Conservation (phyloP, 208 protist species). For the Crithidia acanthocephali region DNA sequence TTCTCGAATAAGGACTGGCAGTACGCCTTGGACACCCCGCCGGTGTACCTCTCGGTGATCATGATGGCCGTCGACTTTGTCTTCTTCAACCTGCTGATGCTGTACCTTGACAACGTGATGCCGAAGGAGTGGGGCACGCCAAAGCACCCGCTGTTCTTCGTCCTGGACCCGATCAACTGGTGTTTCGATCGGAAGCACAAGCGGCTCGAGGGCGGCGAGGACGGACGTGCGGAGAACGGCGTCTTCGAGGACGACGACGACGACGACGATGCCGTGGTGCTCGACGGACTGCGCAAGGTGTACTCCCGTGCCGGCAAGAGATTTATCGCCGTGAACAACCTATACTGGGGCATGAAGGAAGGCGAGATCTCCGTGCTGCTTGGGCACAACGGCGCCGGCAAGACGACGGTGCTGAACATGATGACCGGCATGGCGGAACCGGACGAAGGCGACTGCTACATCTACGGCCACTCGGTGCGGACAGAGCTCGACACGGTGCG, state of each 20-base stretch:
- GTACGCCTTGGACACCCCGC: constrained; percentile 34
- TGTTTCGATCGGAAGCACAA: constrained; percentile 45
- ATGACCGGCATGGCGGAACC: constrained; percentile 79
- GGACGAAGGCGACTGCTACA: constrained; percentile 67
- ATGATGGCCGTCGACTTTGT: constrained; percentile 49
- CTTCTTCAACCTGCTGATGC: constrained; percentile 60
- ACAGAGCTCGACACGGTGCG: constrained; percentile 47
- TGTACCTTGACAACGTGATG: constrained; percentile 78
- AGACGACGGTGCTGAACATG: constrained; percentile 82
- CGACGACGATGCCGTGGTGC: constrained; percentile 14
- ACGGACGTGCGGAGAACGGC: constrained; percentile 37
- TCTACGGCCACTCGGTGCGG: constrained; percentile 75
- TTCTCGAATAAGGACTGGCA: constrained; percentile 16
- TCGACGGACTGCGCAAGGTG: constrained; percentile 38
- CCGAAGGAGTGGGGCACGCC: constrained; percentile 66
- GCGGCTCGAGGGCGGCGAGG: constrained; percentile 1
- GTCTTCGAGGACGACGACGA: constrained; percentile 24
- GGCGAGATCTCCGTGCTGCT: constrained; percentile 76
- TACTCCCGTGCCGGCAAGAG: constrained; percentile 41
- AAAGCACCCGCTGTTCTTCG: constrained; percentile 69
- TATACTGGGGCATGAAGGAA: constrained; percentile 57
- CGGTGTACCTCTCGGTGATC: constrained; percentile 35
- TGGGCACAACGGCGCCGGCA: constrained; percentile 85
- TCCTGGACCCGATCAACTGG: constrained; percentile 44
- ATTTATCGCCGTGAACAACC: constrained; percentile 71